phyloP scores from a whole-genome alignment of 1,139 yeast species.

The Candida neerlandica region DNA sequence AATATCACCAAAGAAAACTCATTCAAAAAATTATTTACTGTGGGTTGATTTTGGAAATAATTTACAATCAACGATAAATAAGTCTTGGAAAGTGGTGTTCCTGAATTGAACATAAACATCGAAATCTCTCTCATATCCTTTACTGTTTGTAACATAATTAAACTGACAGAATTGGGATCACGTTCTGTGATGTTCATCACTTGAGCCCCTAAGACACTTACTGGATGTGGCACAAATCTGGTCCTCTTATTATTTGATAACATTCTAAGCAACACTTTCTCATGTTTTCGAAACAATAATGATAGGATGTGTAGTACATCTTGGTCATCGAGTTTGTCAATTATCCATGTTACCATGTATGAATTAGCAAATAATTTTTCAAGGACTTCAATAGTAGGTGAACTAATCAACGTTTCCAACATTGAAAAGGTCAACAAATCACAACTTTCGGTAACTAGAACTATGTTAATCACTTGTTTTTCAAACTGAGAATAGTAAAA shows the following conservation, averaged over 20 bases:
- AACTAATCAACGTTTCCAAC: constrained; percentile 4
- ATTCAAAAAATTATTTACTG: constrained; percentile 10
- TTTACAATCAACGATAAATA: constrained; percentile 10
- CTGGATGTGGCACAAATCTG: background rate
- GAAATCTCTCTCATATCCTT: constrained; percentile 5
- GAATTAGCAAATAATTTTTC: constrained; percentile 8
- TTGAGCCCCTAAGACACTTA: constrained; percentile 9
- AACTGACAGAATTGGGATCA: background rate
- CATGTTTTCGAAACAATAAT: constrained; percentile 9
- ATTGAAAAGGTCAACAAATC: constrained; percentile 8
- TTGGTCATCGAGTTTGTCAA: background rate
- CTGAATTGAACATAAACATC: constrained; percentile 7
- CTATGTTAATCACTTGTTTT: constrained; percentile 11
- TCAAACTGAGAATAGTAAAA: constrained; percentile 12
- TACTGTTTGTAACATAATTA: background rate
- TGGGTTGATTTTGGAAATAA: constrained; percentile 13
- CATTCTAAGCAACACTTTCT: constrained; percentile 7
- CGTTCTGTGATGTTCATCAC: constrained; percentile 7
- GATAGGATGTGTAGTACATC: constrained; percentile 5
- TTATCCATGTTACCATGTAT: constrained; percentile 5
- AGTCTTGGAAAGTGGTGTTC: constrained; percentile 2
- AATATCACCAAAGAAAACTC: constrained; percentile 11
- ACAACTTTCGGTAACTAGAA: constrained; percentile 9
- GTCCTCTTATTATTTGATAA: background rate
- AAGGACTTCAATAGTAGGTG: background rate